Conservation (phyloP, 2,329 filamentous ascomycete genomes). For the Orbilia quercus region DNA sequence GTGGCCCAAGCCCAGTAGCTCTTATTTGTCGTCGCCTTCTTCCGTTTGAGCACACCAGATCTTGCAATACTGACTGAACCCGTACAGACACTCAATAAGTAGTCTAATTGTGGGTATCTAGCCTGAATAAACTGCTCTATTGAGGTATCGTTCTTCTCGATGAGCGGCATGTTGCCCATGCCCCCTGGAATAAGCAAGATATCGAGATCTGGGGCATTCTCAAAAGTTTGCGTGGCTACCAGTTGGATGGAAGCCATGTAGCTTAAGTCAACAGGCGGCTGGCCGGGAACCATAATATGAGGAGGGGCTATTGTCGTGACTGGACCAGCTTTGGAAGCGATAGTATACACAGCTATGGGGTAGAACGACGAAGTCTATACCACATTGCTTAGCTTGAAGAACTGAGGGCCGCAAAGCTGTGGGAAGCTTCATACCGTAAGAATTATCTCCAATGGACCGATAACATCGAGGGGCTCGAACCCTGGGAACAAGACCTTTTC, state of each 20-base stretch:
- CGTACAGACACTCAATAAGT: constrained; percentile 75
- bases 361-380: constrained; percentile 63
- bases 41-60: constrained; percentile 71
- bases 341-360: constrained; percentile 64
- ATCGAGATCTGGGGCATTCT: constrained; percentile 64
- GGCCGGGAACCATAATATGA: constrained; percentile 15
- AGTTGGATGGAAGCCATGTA: constrained; percentile 34
- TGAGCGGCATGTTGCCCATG: constrained; percentile 64
- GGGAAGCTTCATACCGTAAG: constrained; percentile 20
- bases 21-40: constrained; percentile 76
- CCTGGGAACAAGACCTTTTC: constrained; percentile 63
- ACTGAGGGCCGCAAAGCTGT: too few relatives aligned
- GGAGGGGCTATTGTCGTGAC: constrained; percentile 60
- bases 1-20: constrained; percentile 62
- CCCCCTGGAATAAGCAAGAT: constrained; percentile 76
- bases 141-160: constrained; percentile 30
- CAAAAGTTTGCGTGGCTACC: constrained; percentile 59
- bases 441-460: constrained; percentile 67
- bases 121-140: constrained; percentile 64
- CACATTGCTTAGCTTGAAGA: constrained; percentile 64
- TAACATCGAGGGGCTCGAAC: constrained; percentile 65
- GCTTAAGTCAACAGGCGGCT: constrained; percentile 40
- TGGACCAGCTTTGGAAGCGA: constrained; percentile 64
- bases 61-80: constrained; percentile 71
- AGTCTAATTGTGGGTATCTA: constrained; percentile 67